phyloP scores from a whole-genome alignment of 2,329 filamentous ascomycete genomes.

The Talaromyces sp. region DNA sequence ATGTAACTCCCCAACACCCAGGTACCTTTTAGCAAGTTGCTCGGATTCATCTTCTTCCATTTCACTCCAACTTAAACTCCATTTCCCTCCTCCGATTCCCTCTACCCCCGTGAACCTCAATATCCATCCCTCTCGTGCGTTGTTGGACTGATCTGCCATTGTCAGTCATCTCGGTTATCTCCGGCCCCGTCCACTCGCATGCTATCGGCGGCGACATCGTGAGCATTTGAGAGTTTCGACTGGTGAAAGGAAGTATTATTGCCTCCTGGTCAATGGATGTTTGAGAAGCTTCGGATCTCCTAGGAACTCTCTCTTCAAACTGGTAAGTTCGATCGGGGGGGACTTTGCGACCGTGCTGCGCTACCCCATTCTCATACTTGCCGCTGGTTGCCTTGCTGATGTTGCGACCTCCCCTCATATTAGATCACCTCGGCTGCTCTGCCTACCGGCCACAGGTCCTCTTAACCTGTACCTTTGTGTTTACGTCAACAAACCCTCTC shows the following conservation, averaged over 20 bases:
- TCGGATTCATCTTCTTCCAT: conserved; percentile 3
- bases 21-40: conserved; percentile 19
- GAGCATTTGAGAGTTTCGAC: background rate
- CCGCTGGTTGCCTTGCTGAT: conserved; percentile 19
- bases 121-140: conserved; percentile 4
- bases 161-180: conserved; percentile 32
- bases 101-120: conserved; percentile 4
- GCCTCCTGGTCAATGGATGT: conserved; percentile 16
- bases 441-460: conserved; percentile 25
- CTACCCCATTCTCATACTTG: conserved; percentile 7
- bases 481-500: background rate
- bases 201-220: conserved; percentile 9
- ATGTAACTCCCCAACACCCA: conserved; percentile 15
- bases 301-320: background rate
- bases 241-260: conserved; percentile 6
- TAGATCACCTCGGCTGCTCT: conserved; percentile 15
- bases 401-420: conserved; percentile 2
- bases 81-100: background rate
- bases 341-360: conserved; percentile 5
- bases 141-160: conserved; percentile 29
- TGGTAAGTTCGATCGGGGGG: background rate
- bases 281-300: conserved; percentile 6
- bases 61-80: background rate
- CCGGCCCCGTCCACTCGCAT: conserved; percentile 29
- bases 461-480: conserved; percentile 14